Evolutionary conservation across 805 yeast species (phyloP).

Genomic region (Suhomyces pyralidae): DNA sequence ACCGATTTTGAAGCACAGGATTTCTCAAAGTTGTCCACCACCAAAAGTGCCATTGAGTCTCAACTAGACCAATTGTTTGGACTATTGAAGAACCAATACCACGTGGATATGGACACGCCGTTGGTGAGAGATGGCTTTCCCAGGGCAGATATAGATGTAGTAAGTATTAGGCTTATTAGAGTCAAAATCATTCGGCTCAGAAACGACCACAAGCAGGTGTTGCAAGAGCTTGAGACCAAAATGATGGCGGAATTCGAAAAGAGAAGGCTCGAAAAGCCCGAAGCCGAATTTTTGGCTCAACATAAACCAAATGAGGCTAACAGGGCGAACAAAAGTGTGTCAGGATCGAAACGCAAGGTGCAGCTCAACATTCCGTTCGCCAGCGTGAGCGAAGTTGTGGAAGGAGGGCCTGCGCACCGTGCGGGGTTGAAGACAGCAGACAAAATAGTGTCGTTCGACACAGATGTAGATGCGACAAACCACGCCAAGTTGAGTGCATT

Average conservation of each 20-base stretch:
- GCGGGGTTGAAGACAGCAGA: constrained; percentile 58
- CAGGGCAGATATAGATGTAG: constrained; percentile 75
- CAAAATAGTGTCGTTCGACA: constrained; percentile 51
- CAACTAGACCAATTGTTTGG: constrained; percentile 37
- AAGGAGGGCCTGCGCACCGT: constrained; percentile 52
- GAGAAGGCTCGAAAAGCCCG: background rate
- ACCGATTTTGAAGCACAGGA: constrained; percentile 13
- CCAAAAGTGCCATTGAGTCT: constrained; percentile 38
- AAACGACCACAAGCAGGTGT: constrained; percentile 61
- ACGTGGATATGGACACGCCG: constrained; percentile 61
- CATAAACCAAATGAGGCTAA: background rate
- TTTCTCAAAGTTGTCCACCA: constrained; percentile 20
- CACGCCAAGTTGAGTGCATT: constrained; percentile 48
- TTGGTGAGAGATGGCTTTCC: constrained; percentile 82
- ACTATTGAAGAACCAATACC: constrained; percentile 40
- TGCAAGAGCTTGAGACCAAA: constrained; percentile 44
- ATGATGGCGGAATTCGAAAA: constrained; percentile 43
- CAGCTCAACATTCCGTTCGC: constrained; percentile 48
- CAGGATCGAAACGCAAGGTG: background rate
- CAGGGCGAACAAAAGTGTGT: background rate
- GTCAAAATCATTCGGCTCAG: constrained; percentile 62
- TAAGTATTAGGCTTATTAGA: constrained; percentile 58
- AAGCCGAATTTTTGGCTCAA: background rate
- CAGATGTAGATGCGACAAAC: constrained; percentile 49
- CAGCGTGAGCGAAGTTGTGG: constrained; percentile 45